Percentiles rank a stretch among this genome's conserved stretches.
phyloP scores from a whole-genome alignment of 805 yeast species.

The Candida wancherniae region DNA sequence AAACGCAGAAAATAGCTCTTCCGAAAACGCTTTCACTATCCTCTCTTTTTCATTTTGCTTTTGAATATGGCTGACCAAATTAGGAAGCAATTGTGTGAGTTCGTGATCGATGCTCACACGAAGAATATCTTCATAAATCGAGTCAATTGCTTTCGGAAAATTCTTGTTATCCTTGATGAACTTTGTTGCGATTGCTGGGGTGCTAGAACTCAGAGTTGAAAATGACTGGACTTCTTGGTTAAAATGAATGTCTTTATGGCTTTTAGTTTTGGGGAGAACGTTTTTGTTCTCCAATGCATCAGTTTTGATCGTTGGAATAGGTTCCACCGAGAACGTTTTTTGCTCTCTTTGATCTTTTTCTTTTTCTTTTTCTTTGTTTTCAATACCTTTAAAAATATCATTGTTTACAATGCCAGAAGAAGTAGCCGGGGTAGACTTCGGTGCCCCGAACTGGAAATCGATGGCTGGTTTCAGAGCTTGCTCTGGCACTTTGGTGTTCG shows the following conservation, averaged over 20 bases:
- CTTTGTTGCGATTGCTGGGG: slow-evolving; percentile 1
- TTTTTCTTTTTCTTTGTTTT: slow-evolving; percentile 6
- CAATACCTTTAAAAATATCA: not conserved
- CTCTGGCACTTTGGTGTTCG: no score
- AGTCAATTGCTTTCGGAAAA: slow-evolving; percentile 26
- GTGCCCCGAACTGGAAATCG: no score
- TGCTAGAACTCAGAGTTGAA: not conserved
- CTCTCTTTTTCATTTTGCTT: slow-evolving; percentile 17
- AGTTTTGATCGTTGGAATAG: no score
- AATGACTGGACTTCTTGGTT: no score
- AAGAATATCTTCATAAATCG: slow-evolving; percentile 20
- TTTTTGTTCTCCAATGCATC: slow-evolving; percentile 7
- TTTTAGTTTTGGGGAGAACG: slow-evolving; percentile 1
- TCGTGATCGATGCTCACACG: slow-evolving; percentile 22
- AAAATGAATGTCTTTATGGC: no score
- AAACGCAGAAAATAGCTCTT: slow-evolving; percentile 56
- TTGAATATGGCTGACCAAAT: slow-evolving; percentile 21
- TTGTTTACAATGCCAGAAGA: not conserved
- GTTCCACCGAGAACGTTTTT: no score
- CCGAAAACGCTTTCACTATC: slow-evolving; percentile 37
- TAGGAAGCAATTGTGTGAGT: slow-evolving; percentile 21
- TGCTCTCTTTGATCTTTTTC: not conserved
- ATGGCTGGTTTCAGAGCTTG: no score
- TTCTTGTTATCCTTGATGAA: slow-evolving; percentile 17
- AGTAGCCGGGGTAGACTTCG: no score